phyloP scores from a whole-genome alignment of 805 yeast genomes.

The Yarrowia sp. region DNA sequence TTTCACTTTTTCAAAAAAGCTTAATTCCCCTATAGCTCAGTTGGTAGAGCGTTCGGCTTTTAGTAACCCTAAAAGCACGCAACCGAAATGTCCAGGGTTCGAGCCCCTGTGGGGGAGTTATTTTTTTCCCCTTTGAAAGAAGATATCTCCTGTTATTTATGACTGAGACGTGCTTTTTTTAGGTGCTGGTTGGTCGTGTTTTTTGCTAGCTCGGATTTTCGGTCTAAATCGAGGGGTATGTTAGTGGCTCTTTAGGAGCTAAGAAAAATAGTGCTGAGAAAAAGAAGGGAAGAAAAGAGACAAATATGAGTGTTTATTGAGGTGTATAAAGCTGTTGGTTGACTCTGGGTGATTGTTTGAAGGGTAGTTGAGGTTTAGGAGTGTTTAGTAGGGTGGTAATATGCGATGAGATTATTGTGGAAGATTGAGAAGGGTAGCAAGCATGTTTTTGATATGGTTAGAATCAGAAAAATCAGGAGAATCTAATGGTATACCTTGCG shows the following conservation, averaged over 20 bases:
- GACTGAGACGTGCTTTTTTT: not conserved
- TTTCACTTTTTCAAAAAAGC: not conserved
- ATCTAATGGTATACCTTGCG: too few relatives aligned
- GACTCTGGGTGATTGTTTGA: too few relatives aligned
- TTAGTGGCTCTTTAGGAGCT: not conserved
- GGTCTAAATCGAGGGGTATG: not conserved
- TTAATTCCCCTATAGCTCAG: constrained; percentile 24
- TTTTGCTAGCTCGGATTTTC: not conserved
- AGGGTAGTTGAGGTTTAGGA: too few relatives aligned
- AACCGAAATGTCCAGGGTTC: constrained; percentile 62
- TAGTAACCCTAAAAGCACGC: constrained; percentile 34
- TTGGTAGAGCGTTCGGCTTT: constrained; percentile 35
- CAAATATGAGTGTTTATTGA: too few relatives aligned
- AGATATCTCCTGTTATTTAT: too few relatives aligned
- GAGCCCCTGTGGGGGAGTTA: constrained; percentile 58
- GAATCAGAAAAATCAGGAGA: too few relatives aligned
- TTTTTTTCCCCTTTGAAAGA: not conserved
- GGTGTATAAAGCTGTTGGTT: too few relatives aligned
- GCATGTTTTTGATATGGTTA: too few relatives aligned
- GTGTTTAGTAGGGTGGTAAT: too few relatives aligned
- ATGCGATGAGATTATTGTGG: too few relatives aligned
- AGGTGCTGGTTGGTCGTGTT: not conserved
- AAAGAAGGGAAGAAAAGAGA: not conserved
- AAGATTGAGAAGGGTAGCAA: too few relatives aligned
- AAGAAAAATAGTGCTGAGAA: too few relatives aligned